Evolutionary conservation across 2,329 filamentous ascomycete genomes (phyloP).

Genomic region (Aspergillus sojae): DNA sequence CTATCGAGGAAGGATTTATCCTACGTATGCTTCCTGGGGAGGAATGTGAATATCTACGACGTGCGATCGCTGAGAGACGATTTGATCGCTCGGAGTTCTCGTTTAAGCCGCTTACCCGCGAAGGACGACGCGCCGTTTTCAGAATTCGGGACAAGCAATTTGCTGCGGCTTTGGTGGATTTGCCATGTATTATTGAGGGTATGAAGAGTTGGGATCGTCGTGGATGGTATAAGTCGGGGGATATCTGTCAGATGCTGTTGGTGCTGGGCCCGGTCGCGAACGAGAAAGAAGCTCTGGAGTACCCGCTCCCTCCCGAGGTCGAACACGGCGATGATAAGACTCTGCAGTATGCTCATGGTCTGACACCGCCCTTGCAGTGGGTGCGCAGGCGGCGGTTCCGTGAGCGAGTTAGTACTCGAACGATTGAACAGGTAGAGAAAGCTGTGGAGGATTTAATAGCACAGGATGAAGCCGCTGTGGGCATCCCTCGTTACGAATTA

Average conservation of each 20-base stretch:
- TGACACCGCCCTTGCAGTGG: constrained; percentile 87
- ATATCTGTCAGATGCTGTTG: constrained; percentile 86
- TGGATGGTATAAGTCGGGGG: constrained; percentile 83
- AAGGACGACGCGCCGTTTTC: constrained; percentile 73
- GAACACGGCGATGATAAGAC: constrained; percentile 58
- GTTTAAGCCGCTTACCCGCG: constrained; percentile 72
- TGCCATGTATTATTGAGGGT: constrained; percentile 84
- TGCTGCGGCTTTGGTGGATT: constrained; percentile 76
- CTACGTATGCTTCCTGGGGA: constrained; percentile 84
- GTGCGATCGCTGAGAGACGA: constrained; percentile 73
- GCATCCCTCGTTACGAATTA: constrained; percentile 64
- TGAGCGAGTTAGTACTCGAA: constrained; percentile 77
- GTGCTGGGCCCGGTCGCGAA: constrained; percentile 70
- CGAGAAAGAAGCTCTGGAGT: constrained; percentile 67
- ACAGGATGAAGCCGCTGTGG: constrained; percentile 65
- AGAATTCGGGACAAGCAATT: constrained; percentile 71
- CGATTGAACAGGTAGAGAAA: constrained; percentile 82
- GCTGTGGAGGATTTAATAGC: constrained; percentile 74
- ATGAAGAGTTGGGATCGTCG: constrained; percentile 95
- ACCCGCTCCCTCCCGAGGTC: constrained; percentile 71
- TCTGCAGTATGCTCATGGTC: constrained; percentile 79
- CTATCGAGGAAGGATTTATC: constrained; percentile 86
- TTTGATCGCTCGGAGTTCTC: constrained; percentile 79
- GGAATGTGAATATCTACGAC: constrained; percentile 80
- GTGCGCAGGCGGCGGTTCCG: constrained; percentile 80